A percentile compares a stretch with the other conserved stretches of the same genome.
These are phyloP conservation scores for Shiraia bambusicola DNA, from an alignment of 2,329 filamentous ascomycete genomes.

Conservation along the genomic window DNA sequence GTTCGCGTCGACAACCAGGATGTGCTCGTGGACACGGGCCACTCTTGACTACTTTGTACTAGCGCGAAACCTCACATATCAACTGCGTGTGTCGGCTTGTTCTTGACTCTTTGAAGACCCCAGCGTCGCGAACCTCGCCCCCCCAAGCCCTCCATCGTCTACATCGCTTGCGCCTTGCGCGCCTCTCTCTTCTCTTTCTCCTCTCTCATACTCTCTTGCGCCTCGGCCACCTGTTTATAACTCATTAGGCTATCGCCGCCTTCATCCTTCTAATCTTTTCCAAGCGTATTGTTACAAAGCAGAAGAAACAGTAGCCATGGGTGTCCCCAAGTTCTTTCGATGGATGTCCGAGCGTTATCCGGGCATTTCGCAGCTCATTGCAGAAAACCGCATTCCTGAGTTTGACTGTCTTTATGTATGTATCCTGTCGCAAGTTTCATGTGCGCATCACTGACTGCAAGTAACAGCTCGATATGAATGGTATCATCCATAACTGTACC, in stretches of 20 bases:
- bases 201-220: constrained; percentile 6
- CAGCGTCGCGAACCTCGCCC: constrained; percentile 42
- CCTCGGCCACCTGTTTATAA: constrained; percentile 5
- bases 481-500: constrained; percentile 98
- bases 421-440: constrained; percentile 1
- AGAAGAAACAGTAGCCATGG: constrained; percentile 49
- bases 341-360: constrained; percentile 99
- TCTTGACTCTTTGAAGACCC: constrained; percentile 42
- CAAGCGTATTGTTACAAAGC: constrained; percentile 17
- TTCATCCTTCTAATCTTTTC: constrained; percentile 7
- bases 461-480: constrained; percentile 86
- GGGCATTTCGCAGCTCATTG: constrained; percentile 95
- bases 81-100: constrained; percentile 14
- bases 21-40: constrained; percentile 1
- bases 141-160: constrained; percentile 19
- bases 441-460: constrained; percentile 15
- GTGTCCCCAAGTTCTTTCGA: constrained; percentile 92
- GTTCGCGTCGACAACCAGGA: constrained; percentile 5
- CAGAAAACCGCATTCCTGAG: constrained; percentile 97
- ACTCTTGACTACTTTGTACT: constrained; percentile 17
- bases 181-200: constrained; percentile 19
- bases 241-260: constrained; percentile 1
- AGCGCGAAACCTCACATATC: constrained; percentile 16
- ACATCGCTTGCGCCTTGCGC: constrained; percentile 22
- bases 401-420: constrained; percentile 92